A percentile compares a stretch with the other conserved stretches of the same genome.
Conservation (phyloP, 2,329 filamentous ascomycete genomes). For the Calonectria ilicicola region DNA sequence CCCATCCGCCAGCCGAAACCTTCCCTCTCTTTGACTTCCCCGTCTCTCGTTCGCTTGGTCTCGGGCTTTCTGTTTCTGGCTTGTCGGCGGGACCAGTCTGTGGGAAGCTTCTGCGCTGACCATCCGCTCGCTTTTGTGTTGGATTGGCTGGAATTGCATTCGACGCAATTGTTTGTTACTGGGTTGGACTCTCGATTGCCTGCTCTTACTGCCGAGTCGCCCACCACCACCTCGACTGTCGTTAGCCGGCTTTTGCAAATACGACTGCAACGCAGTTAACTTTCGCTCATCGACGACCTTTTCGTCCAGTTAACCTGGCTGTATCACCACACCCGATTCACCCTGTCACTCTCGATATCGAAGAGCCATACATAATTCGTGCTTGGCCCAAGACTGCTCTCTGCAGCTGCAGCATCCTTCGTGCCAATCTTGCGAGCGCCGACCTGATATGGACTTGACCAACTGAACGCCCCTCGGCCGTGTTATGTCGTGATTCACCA, state of each 20-base stretch:
- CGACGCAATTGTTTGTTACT: constrained; percentile 3
- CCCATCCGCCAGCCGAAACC: constrained; percentile 26
- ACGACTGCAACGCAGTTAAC: constrained; percentile 15
- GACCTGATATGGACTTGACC: constrained; percentile 41
- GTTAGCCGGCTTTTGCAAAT: constrained; percentile 13
- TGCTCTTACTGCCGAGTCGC: constrained; percentile 5
- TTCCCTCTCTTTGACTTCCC: constrained; percentile 21
- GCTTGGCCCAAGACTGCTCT: constrained; percentile 24
- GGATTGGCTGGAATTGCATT: constrained; percentile 14
- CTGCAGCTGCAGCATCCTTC: constrained; percentile 27
- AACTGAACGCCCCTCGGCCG: constrained; percentile 31
- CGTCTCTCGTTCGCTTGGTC: constrained; percentile 24
- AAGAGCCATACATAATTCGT: constrained; percentile 4
- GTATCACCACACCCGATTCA: constrained; percentile 37
- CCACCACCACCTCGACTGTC: constrained; percentile 10
- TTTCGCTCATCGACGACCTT: constrained; percentile 17
- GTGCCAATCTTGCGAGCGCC: constrained; percentile 27
- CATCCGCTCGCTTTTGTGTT: constrained; percentile 19
- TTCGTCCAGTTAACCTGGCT: constrained; percentile 25
- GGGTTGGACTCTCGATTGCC: background rate
- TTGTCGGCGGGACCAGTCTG: constrained; percentile 21
- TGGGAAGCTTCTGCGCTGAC: constrained; percentile 16
- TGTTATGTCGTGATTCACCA: constrained; percentile 41
- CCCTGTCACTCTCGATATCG: constrained; percentile 23
- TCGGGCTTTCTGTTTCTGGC: constrained; percentile 28